These are phyloP conservation scores for Aspergillus sp. DNA, from an alignment of 2,329 filamentous ascomycete genomes.

Conservation along the genomic window DNA sequence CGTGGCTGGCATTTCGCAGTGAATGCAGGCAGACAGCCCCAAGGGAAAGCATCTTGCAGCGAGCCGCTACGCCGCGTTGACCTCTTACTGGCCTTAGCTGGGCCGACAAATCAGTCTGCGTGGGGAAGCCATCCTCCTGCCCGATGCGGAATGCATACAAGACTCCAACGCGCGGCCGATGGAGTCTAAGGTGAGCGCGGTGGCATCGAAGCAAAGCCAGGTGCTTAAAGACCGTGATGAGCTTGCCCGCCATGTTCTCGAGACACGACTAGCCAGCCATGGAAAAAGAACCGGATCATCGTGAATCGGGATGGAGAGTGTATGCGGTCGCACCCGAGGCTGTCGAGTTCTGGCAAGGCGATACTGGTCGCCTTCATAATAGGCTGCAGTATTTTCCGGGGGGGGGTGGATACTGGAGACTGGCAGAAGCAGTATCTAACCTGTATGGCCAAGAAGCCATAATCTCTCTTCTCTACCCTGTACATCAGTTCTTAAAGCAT, in stretches of 20 bases:
- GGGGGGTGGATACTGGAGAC: too few relatives aligned
- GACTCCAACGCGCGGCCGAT: constrained; percentile 7
- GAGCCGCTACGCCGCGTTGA: constrained; percentile 5
- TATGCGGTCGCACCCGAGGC: constrained; percentile 7
- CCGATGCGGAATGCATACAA: constrained; percentile 4
- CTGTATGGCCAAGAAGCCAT: too few relatives aligned
- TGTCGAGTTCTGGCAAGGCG: constrained; percentile 13
- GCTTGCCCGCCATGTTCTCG: too few relatives aligned
- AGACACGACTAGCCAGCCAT: too few relatives aligned
- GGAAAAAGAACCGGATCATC: constrained; percentile 1
- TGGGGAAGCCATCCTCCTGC: constrained; percentile 3
- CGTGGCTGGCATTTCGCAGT: constrained; percentile 13
- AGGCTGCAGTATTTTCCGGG: constrained; percentile 9
- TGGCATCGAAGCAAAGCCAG: constrained; percentile 10
- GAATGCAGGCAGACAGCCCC: constrained; percentile 9
- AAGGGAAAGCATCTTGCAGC: constrained; percentile 7
- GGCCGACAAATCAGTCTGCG: constrained; percentile 9
- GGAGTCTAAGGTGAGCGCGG: constrained; percentile 7
- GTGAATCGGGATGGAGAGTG: constrained; percentile 6
- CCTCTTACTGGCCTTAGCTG: constrained; percentile 11
- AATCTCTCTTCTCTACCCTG: too few relatives aligned
- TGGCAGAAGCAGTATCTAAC: too few relatives aligned
- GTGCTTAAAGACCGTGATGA: constrained; percentile 3
- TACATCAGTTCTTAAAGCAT: too few relatives aligned
- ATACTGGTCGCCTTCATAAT: constrained; percentile 8